Evolutionary conservation across 306 rosid species (phyloP), one percentile per base, ranked within the genome.

Genomic region (Casuarina equisetifolia): DNA sequence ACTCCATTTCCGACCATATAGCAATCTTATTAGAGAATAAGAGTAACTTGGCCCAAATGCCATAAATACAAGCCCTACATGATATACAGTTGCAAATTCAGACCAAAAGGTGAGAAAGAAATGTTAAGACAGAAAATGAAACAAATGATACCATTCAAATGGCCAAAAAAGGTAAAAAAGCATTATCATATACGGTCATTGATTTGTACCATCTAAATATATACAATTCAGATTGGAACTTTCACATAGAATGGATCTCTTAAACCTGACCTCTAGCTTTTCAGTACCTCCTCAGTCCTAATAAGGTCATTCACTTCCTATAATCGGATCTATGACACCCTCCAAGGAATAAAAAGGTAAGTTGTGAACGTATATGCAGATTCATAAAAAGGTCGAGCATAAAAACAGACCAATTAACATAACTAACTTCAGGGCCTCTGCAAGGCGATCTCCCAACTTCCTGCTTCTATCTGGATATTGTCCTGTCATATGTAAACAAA

Each of bases 21-120:
- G 79, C 88, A 92, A 83, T 82, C 97, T 88, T 88, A 95, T 82
- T 78, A 95, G 97, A 3, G 97, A 91, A 85, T 95, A 95, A 58
- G 97, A 85, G 82, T 89, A 95, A 82, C 98, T 89, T 19, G 97
- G 97, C 70, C 98, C 98, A 84, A 95, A 95, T 69, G 97, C 97
- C 90, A 95, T 87, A 79, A 92, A 87, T 67, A 92, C 78, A 80
- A 95, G 90, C 51, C 97, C 98, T 95, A 83, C 84, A 89, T 62
- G 76, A 68, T 62, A 77, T 9, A 70, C 32, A 75, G 84, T 69
- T 71, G 74, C 70, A 79, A 68, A 40, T 61, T 88, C 52, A 82
- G 83, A 79, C 70, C 76, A 16, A 75, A 25, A 25, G 32, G 64
- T 72, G 52, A 75, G 74, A 43, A 61, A 20, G 6, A 40, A 74